Conservation (phyloP, 306 rosid genomes). For the Erythrophleum fordii region DNA sequence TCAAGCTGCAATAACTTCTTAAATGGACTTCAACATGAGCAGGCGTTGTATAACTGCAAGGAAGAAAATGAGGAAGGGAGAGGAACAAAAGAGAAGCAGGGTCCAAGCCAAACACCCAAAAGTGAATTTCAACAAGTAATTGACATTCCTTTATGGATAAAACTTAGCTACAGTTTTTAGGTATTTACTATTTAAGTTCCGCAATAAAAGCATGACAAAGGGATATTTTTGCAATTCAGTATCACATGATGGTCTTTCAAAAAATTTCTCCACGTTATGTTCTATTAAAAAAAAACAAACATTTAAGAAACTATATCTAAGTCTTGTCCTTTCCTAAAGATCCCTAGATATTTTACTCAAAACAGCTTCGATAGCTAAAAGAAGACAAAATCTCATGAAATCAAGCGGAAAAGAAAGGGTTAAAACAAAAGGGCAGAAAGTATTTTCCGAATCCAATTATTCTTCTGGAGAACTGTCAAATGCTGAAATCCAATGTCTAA, state of each 20-base stretch:
- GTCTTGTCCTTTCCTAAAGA: neutral
- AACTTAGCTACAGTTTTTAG: neutral
- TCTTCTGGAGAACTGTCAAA: neutral
- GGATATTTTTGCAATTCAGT: neutral
- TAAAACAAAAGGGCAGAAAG: neutral
- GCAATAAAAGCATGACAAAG: neutral
- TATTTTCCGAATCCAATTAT: neutral
- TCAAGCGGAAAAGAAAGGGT: neutral
- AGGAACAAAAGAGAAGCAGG: neutral
- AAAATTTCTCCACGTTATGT: neutral
- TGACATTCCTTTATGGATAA: neutral
- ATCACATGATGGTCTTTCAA: neutral
- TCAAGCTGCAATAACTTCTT: slow-evolving; percentile 59
- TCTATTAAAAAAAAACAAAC: neutral
- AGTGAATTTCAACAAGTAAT: neutral
- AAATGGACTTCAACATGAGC: slow-evolving; percentile 62
- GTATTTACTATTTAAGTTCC: neutral
- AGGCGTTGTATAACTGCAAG: slow-evolving; percentile 65
- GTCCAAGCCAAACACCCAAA: neutral
- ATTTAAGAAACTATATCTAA: neutral
- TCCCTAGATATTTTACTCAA: neutral
- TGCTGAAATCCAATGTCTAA: neutral
- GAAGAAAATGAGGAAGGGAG: neutral
- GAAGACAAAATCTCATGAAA: neutral
- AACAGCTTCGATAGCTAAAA: too few species aligned